Conservation (phyloP, 768 basidiomycete genomes). For the Boletus eberwhitei region DNA sequence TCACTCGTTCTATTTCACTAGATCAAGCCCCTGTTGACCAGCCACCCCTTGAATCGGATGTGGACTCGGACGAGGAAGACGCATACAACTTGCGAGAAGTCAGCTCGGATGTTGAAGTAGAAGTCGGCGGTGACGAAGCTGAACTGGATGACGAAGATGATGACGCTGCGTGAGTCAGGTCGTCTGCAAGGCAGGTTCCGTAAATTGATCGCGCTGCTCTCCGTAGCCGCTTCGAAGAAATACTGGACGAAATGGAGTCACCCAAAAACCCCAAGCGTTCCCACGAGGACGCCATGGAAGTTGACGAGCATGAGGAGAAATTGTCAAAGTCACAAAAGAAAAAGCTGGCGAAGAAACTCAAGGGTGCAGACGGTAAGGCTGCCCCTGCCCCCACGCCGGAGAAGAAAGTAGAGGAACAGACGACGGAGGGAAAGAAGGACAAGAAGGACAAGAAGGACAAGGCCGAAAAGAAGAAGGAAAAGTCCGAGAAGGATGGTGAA, state of each 20-base stretch:
- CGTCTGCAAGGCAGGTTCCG: background rate
- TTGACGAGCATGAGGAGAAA: constrained; percentile 35
- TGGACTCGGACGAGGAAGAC: constrained; percentile 53
- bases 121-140: constrained; percentile 61
- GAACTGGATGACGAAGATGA: constrained; percentile 50
- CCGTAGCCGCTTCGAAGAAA: constrained; percentile 67
- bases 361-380: constrained; percentile 52
- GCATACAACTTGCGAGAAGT: constrained; percentile 66
- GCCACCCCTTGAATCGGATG: constrained; percentile 47
- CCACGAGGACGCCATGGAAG: constrained; percentile 57
- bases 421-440: constrained; percentile 57
- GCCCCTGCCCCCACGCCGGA: constrained; percentile 28
- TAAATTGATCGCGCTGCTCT: background rate
- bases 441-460: constrained; percentile 49
- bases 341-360: constrained; percentile 67
- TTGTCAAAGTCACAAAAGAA: constrained; percentile 58
- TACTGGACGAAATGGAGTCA: constrained; percentile 37
- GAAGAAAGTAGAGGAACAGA: constrained; percentile 33
- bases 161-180: constrained; percentile 39
- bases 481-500: constrained; percentile 31
- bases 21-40: constrained; percentile 53
- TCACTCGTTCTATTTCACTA: constrained; percentile 24
- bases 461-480: constrained; percentile 31
- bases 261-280: constrained; percentile 63
- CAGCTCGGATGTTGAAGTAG: constrained; percentile 80